Conservation (phyloP, 2,329 filamentous ascomycete genomes). For the Fonsecaea multimorphosa region DNA sequence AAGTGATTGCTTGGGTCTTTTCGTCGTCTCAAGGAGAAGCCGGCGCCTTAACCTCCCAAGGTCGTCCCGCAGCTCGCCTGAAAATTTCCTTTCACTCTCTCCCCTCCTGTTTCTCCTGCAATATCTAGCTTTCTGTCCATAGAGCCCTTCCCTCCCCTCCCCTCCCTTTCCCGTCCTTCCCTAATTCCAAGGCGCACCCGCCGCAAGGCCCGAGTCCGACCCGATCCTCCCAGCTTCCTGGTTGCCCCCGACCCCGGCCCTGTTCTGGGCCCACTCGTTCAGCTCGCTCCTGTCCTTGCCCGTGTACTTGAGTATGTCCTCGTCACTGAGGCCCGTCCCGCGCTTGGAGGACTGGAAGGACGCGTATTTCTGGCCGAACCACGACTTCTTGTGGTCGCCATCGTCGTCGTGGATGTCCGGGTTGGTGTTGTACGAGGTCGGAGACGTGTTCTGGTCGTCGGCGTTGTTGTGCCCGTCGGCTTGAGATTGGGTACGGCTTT, state of each 20-base stretch:
- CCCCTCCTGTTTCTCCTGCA: too few species aligned
- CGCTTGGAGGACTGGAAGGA: conserved; percentile 25
- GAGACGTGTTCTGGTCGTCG: not conserved
- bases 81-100: too few species aligned
- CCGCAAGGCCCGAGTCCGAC: conserved; percentile 5
- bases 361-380: conserved; percentile 34
- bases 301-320: conserved; percentile 36
- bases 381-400: conserved; percentile 23
- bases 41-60: too few species aligned
- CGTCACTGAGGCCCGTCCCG: conserved; percentile 26
- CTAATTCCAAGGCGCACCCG: conserved; percentile 16
- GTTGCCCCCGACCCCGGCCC: conserved; percentile 27
- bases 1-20: not conserved
- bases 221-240: conserved; percentile 21
- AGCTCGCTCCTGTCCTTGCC: conserved; percentile 33
- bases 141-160: not conserved
- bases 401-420: not conserved
- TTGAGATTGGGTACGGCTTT: not conserved
- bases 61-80: too few species aligned
- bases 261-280: conserved; percentile 21
- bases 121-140: not conserved
- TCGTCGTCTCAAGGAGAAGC: not conserved
- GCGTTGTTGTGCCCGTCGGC: not conserved
- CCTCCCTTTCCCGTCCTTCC: not conserved
- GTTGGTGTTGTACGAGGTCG: not conserved